phyloP scores from a whole-genome alignment of 257 asterid species.

The Primulina huaijiensis region DNA sequence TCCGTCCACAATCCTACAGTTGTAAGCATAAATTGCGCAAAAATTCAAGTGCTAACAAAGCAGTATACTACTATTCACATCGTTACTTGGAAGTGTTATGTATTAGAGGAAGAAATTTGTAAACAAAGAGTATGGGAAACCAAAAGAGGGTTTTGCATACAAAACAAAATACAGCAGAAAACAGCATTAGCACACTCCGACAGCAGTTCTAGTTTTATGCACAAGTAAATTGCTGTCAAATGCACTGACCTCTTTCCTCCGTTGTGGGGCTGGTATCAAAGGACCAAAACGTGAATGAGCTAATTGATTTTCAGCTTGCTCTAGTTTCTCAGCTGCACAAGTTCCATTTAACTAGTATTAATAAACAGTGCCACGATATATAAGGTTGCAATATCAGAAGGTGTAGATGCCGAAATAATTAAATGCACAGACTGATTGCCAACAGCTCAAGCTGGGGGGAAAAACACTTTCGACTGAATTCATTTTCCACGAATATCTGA shows the following conservation, averaged over 20 bases:
- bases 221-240: neutral
- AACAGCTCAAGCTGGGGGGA: neutral
- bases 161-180: conserved; percentile 3
- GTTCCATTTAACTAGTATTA: conserved; percentile 15
- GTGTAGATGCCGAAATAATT: conserved; percentile 5
- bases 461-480: neutral
- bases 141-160: neutral
- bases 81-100: neutral
- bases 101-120: neutral
- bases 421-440: neutral
- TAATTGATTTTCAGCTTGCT: conserved; percentile 95
- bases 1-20: neutral
- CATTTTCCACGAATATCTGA: neutral
- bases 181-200: neutral
- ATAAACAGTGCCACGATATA: conserved; percentile 13
- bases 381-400: conserved; percentile 3
- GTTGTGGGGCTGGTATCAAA: conserved; percentile 62
- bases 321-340: conserved; percentile 89
- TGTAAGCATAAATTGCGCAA: neutral
- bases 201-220: neutral
- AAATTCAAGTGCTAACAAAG: neutral
- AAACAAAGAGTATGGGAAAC: neutral
- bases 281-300: conserved; percentile 84
- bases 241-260: conserved; percentile 78
- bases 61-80: too few species aligned